Evolutionary conservation across 345 rosid genomes (phyloP), one percentile per base, ranked within the genome.

Genomic region (Citrus reticulata): DNA sequence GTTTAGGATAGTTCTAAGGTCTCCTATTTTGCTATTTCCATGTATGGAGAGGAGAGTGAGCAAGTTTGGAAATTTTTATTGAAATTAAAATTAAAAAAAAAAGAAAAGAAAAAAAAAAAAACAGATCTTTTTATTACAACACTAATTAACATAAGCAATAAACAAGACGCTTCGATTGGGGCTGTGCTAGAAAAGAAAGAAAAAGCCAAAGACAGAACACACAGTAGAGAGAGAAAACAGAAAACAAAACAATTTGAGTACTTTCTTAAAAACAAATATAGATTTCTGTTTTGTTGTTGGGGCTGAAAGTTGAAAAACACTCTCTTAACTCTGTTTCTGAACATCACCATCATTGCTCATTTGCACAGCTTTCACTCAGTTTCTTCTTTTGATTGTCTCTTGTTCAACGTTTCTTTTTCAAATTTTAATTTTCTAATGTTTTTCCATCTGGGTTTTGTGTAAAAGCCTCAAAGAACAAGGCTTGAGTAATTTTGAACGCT

Each of bases 271-370:
- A 68, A 19, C 25, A 57, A 66, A 24, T 8, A 30, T 76, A 60
- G 77, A 58, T 62, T 69, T 81, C 49, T 75, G 86, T 79, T 80
- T 77, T 64, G 73, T 75, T 77, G 68, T 76, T 70, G 13, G 49
- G 49, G 73, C 68, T 74, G 65, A 60, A 76, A 55, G 76, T 79
- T 63, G 81, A 68, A 72, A 72, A 58, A 34, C 42, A 24, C 32
- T 59, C 75, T n/a, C 57, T 39, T 14, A n/a, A 57, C 3, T 83
- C 77, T 42, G 74, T 66, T 71, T 75, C 79, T 81, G 81, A 37
- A 83, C 68, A 82, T 86, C 89, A 66, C 86, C 80, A 83, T 87
- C 87, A 81, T 85, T 81, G 85, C 77, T 79, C 75, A 74, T 78
- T 81, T 68, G 68, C 67, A 75, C 80, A 79, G 81, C 79, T 79